Evolutionary conservation across 2,329 filamentous ascomycete genomes (phyloP).

Genomic region (Fusarium vanettenii): DNA sequence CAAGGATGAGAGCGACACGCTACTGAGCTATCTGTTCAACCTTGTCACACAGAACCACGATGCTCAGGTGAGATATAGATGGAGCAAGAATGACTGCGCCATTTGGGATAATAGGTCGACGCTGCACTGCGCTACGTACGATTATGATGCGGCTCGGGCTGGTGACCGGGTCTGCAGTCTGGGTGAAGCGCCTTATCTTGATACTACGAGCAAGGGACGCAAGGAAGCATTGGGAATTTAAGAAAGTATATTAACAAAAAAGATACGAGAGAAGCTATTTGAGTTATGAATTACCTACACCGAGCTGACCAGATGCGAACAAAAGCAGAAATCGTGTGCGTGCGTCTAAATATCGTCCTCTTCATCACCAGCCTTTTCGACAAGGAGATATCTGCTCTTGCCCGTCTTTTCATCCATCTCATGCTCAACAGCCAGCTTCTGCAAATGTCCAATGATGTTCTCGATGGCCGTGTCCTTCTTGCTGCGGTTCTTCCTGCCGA

Average conservation of each 20-base stretch:
- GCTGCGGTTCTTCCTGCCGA: constrained; percentile 20
- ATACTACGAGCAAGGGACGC: constrained; percentile 51
- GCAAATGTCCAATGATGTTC: constrained; percentile 21
- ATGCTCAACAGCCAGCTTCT: constrained; percentile 29
- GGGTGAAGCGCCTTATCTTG: constrained; percentile 58
- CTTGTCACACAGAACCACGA: constrained; percentile 67
- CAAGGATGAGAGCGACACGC: constrained; percentile 63
- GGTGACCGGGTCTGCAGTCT: constrained; percentile 56
- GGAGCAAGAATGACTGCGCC: constrained; percentile 64
- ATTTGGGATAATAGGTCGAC: constrained; percentile 75
- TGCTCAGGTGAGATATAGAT: constrained; percentile 65
- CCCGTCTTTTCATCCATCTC: constrained; percentile 31
- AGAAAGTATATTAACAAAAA: background rate
- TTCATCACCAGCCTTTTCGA: constrained; percentile 20
- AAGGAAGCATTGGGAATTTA: constrained; percentile 49
- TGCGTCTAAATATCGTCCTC: constrained; percentile 26
- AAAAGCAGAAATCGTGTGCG: background rate
- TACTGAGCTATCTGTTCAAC: constrained; percentile 61
- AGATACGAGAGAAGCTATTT: background rate
- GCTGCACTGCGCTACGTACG: constrained; percentile 68
- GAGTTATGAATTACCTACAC: background rate
- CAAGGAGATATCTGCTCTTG: constrained; percentile 14
- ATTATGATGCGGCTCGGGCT: constrained; percentile 62
- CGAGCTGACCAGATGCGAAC: background rate
- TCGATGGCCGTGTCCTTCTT: constrained; percentile 28